Base-by-base conservation (phyloP, 495 filamentous ascomycete genomes). In the Penicillium soppii region DNA sequence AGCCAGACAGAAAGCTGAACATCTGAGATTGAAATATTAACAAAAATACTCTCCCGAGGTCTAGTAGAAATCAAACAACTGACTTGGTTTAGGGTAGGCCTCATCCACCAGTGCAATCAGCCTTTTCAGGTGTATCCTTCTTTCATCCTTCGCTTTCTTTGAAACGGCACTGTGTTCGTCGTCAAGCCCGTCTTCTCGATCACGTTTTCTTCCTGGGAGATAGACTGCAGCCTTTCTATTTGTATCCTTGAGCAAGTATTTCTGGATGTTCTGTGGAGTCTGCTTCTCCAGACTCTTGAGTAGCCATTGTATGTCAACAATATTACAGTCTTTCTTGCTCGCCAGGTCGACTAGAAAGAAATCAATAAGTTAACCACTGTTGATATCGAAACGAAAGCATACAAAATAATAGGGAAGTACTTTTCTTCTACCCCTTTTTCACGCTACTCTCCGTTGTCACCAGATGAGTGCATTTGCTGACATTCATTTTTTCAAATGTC, bases 401-500 rank as follows among this genome's bases (percentile, higher is more conserved):
- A 19, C 32, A 39, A 15, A 17, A 9, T 12, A 25, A 9, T n/a
- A 48, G 4, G 2, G 15, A 5, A 10, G 1, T 9, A 48, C 45
- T 48, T 27, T 58, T 61, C 5, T n/a, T 25, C 8, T 30, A 13
- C 7, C 20, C 10, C 3, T 25, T 45, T 1, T 53, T 29, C 15
- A 57, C 20, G 36, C 22, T 17, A 5, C 5, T 19, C 4, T 38
- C 20, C 1, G 58, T 58, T 4, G 58, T 52, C 13, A 62, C 47
- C 2, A 62, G 44, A 30, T 62, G 58, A 4, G 58, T 62, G 44
- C 53, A 60, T 4, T 54, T 15, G 0, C 2, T 15, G 17, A 40
- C n/a, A 3, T 45, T 25, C 10, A 19, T 17, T 3, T 29, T 3
- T 12, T 29, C 51, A 16, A 54, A 54, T 4, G 4, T 33, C 19